phyloP scores from a whole-genome alignment of 495 filamentous ascomycete species.

The Ramalina intermedia region DNA sequence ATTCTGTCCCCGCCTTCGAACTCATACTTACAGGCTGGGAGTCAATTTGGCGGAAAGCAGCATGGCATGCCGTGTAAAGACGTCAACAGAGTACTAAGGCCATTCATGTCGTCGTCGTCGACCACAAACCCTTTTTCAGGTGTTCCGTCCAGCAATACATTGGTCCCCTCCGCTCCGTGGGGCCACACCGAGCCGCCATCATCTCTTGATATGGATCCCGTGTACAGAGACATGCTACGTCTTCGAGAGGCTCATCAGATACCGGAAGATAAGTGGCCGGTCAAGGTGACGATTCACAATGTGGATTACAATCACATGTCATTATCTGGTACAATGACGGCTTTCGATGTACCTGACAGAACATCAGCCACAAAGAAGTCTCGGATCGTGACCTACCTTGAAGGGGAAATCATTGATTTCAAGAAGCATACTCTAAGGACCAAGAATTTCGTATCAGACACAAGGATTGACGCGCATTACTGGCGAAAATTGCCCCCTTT shows the following conservation, averaged over 20 bases:
- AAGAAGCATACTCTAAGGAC: constrained; percentile 52
- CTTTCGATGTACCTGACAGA: constrained; percentile 56
- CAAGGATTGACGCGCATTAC: constrained; percentile 49
- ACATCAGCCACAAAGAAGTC: constrained; percentile 38
- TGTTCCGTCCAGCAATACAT: too few species aligned
- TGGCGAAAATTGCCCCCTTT: constrained; percentile 62
- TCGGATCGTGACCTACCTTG: constrained; percentile 57
- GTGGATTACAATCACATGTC: constrained; percentile 51
- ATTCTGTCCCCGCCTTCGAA: constrained; percentile 41
- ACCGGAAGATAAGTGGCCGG: constrained; percentile 53
- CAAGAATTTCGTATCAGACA: constrained; percentile 46
- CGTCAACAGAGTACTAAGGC: too few species aligned
- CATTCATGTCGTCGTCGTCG: constrained; percentile 13
- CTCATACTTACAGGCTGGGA: constrained; percentile 52
- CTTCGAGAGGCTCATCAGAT: constrained; percentile 3
- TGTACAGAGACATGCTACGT: constrained; percentile 11
- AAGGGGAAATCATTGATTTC: constrained; percentile 69
- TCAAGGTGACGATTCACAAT: constrained; percentile 56
- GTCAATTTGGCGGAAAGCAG: constrained; percentile 50
- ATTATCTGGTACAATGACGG: constrained; percentile 65
- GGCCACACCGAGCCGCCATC: too few species aligned
- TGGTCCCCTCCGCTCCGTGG: too few species aligned
- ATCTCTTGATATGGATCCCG: not conserved
- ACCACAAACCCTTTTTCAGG: not conserved
- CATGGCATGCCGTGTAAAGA: constrained; percentile 20